A percentile compares a stretch with the other conserved stretches of the same genome.
phyloP scores from a whole-genome alignment of 768 basidiomycete genomes.

The Scleroderma bovista region DNA sequence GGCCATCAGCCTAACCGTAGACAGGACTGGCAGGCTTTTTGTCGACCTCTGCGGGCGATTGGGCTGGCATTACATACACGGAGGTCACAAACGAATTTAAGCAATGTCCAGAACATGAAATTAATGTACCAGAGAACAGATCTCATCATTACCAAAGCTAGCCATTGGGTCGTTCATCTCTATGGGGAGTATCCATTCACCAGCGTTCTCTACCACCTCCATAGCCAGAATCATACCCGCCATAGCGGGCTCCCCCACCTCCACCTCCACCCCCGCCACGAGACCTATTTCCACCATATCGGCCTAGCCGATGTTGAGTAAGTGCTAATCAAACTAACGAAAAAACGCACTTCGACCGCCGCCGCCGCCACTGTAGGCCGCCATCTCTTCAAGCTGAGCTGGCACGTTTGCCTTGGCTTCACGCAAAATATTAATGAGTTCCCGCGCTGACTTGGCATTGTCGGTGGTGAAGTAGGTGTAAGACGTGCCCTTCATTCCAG shows the following conservation, averaged over 20 bases:
- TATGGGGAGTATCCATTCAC: background rate
- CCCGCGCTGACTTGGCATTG: constrained; percentile 90
- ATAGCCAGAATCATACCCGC: constrained; percentile 33
- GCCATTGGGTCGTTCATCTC: too few species aligned
- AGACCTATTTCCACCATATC: constrained; percentile 47
- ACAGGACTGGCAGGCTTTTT: too few species aligned
- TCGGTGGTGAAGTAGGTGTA: constrained; percentile 98
- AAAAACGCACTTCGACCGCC: constrained; percentile 58
- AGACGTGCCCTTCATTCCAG: constrained; percentile 85
- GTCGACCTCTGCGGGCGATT: too few species aligned
- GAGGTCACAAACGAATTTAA: too few species aligned
- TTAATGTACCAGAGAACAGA: background rate
- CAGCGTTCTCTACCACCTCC: constrained; percentile 11
- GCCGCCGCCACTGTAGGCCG: constrained; percentile 77
- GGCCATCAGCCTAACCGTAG: too few species aligned
- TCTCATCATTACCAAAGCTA: too few species aligned
- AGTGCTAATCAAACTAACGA: background rate
- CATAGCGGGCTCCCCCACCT: constrained; percentile 33
- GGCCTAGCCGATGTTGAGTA: constrained; percentile 37
- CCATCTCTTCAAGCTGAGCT: constrained; percentile 91
- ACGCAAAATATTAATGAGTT: constrained; percentile 77
- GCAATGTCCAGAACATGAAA: background rate
- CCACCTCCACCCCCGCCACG: constrained; percentile 40
- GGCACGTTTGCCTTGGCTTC: constrained; percentile 87
- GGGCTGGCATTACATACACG: too few species aligned